Evolutionary conservation across 306 rosid genomes (phyloP), one percentile per base, ranked within the genome.

Genomic region (Trichosanthes cucumerina): DNA sequence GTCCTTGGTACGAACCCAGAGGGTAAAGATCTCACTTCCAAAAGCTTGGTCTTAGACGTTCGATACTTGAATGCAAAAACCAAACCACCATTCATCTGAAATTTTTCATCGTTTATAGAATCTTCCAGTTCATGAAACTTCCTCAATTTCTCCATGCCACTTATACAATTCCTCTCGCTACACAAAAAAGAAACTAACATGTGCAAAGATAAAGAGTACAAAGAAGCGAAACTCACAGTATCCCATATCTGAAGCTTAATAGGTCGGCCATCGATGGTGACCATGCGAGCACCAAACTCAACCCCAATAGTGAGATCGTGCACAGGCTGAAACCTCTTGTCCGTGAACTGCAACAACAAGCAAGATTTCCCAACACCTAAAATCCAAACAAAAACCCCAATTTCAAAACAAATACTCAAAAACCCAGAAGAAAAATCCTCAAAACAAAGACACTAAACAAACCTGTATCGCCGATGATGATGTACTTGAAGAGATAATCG

Each of bases 381-480:
- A 78, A 33, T 58, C 26, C 47, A 71, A 11, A 47, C 39, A 72
- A 26, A 46, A 46, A 16, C 9, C 41, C 44, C 19, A 39, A 50
- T 19, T 64, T 14, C 28, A 43, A 33, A 47, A 41, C 26, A 6
- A 72, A 31, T 28, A 44, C 26, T 31, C 31, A 34, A 5, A 33
- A 26, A 26, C 36, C 19, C 41, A 46, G 57, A 78, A 68, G 38
- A 13, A 7, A 34, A 78, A 24, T 0, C 21, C 46, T 43, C 24
- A 24, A 69, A 19, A 14, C 4, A 24, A 58, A 56, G 21, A 41
- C 4, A 69, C 26, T 77, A 15, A 46, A 43, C 4, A 41, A 12
- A 88, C 98, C 98, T 88, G 98, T 94, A 90, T 94, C 98, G 21
- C 98, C 98, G 87, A 94, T 94, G 88, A 94, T 92, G 90, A 94